Evolutionary conservation across 2,329 filamentous ascomycete genomes (phyloP).

Genomic region (Apiospora sp.): DNA sequence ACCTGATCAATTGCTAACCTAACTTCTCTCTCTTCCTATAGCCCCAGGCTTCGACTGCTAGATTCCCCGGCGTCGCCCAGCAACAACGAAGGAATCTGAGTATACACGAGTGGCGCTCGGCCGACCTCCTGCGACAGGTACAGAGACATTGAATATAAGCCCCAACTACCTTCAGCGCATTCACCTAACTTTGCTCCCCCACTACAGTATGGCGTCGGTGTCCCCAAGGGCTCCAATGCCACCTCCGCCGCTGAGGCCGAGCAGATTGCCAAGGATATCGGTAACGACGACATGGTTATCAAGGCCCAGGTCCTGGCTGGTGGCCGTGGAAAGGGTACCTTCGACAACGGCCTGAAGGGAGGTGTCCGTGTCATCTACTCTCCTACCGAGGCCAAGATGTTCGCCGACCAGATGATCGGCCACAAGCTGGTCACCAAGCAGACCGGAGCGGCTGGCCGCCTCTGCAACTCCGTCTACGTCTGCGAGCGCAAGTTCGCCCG

Average conservation of each 20-base stretch:
- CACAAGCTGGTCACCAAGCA: constrained; percentile 99
- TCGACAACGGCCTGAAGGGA: constrained; percentile 98
- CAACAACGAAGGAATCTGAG: constrained; percentile 90
- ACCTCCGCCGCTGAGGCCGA: constrained; percentile 87
- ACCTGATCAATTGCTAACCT: constrained; percentile 34
- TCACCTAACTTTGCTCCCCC: constrained; percentile 36
- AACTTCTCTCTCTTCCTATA: constrained; percentile 36
- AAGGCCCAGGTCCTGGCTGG: constrained; percentile 99
- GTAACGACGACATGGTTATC: constrained; percentile 97
- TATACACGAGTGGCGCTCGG: constrained; percentile 98
- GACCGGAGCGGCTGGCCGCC: constrained; percentile 89
- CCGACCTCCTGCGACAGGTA: constrained; percentile 84
- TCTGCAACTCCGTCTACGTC: constrained; percentile 98
- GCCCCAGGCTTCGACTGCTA: constrained; percentile 56
- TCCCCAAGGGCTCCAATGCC: constrained; percentile 89
- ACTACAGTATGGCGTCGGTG: constrained; percentile 86
- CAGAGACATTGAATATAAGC: constrained; percentile 32
- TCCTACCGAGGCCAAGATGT: constrained; percentile 94
- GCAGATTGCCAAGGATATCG: constrained; percentile 87
- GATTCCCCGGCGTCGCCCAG: constrained; percentile 69
- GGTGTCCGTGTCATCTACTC: constrained; percentile 99
- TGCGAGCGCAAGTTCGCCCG: constrained; percentile 99
- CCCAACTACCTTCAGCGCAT: constrained; percentile 19
- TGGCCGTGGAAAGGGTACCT: constrained; percentile 96
- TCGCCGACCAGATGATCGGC: constrained; percentile 99